A percentile compares a stretch with the other conserved stretches of the same genome.
Conservation (phyloP, 73 alveolate genomes). For the Diophrys appendiculata region DNA sequence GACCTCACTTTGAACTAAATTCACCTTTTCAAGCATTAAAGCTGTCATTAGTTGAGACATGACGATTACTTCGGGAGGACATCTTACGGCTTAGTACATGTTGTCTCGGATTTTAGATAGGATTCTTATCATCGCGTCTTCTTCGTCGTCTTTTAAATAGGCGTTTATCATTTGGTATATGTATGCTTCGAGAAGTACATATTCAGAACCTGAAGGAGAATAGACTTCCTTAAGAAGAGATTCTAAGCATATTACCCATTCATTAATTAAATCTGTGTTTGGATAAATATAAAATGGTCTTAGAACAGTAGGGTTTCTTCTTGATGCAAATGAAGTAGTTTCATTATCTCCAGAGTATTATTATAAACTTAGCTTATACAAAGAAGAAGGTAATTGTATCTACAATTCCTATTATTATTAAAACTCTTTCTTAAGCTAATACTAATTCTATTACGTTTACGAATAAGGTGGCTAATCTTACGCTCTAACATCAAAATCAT, state of each 20-base stretch:
- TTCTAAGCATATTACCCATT: constrained; percentile 60
- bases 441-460: no score
- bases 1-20: constrained; percentile 56
- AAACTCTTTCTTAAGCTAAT: constrained; percentile 21
- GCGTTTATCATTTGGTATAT: constrained; percentile 30
- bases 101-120: constrained; percentile 48
- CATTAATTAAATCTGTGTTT: constrained; percentile 39
- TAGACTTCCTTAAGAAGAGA: constrained; percentile 58
- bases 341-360: background rate
- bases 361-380: constrained; percentile 36
- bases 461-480: background rate
- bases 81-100: constrained; percentile 3
- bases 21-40: constrained; percentile 49
- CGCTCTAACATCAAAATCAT: background rate
- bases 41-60: constrained; percentile 59
- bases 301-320: constrained; percentile 29
- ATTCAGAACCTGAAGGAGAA: constrained; percentile 63
- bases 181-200: constrained; percentile 60
- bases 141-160: constrained; percentile 46
- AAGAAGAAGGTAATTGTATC: constrained; percentile 21
- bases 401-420: constrained; percentile 15
- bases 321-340: background rate
- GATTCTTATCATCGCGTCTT: constrained; percentile 28
- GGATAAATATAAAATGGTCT: constrained; percentile 57
- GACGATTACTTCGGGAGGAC: constrained; percentile 57